A percentile compares a stretch with the other conserved stretches of the same genome.
Conservation (phyloP, 1,284 basidiomycete genomes). For the Apiotrichum veenhuisii region DNA sequence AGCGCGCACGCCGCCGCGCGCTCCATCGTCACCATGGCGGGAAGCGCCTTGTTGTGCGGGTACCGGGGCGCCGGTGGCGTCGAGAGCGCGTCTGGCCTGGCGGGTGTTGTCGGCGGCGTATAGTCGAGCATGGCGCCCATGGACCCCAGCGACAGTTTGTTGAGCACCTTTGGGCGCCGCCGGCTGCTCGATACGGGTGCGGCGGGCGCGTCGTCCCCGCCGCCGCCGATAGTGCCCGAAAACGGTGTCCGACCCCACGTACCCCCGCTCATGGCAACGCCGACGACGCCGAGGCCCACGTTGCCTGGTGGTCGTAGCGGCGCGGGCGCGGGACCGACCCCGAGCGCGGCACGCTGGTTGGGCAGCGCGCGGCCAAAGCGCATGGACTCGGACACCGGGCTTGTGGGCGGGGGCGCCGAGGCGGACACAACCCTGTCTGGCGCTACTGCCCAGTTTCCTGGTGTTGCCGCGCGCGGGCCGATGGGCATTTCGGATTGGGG, state of each 20-base stretch:
- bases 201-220: not conserved
- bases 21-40: slow-evolving; percentile 85
- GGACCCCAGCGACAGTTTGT: slow-evolving; percentile 14
- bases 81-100: not conserved
- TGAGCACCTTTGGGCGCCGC: slow-evolving; percentile 13
- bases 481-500: too few species aligned
- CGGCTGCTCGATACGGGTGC: not conserved
- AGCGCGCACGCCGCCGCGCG: slow-evolving; percentile 87
- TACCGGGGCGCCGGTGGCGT: too few species aligned
- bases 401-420: not conserved
- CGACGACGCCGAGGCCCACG: not conserved
- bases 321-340: not conserved
- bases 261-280: not conserved
- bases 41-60: slow-evolving; percentile 35
- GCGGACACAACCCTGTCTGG: too few species aligned
- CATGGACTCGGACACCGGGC: not conserved
- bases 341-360: not conserved
- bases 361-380: not conserved
- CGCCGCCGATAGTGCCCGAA: not conserved
- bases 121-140: not conserved
- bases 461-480: too few species aligned
- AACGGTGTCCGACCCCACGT: not conserved
- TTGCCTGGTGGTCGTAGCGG: not conserved
- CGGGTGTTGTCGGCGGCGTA: not conserved
- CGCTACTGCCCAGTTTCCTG: too few species aligned